Conservation (phyloP, 495 filamentous ascomycete species). For the Mycothermus thermophilus region DNA sequence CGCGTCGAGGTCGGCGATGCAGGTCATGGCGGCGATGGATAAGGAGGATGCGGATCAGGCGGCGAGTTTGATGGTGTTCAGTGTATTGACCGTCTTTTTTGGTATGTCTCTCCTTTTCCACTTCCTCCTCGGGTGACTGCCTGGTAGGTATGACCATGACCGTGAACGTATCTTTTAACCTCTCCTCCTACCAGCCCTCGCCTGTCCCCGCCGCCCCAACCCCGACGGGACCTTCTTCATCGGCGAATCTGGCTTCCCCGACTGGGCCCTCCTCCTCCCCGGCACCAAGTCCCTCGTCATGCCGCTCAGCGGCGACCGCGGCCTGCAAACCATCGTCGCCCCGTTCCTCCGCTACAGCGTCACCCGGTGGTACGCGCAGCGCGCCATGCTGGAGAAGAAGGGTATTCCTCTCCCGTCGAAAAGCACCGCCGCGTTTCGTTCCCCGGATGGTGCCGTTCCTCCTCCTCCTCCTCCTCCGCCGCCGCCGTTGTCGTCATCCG, state of each 20-base stretch:
- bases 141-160: neutral
- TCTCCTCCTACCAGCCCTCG: slow-evolving; percentile 8
- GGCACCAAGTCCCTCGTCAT: slow-evolving; percentile 17
- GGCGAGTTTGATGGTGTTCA: slow-evolving; percentile 21
- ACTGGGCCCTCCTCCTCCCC: slow-evolving; percentile 23
- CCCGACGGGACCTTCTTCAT: slow-evolving; percentile 19
- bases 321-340: slow-evolving; percentile 8
- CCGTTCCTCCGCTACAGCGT: slow-evolving; percentile 19
- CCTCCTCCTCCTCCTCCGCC: too few species aligned
- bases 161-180: slow-evolving; percentile 2
- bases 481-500: too few species aligned
- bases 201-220: slow-evolving; percentile 15
- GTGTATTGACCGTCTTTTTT: slow-evolving; percentile 24
- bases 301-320: slow-evolving; percentile 8
- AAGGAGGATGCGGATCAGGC: slow-evolving; percentile 7
- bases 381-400: neutral
- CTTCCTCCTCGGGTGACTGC: neutral
- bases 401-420: neutral
- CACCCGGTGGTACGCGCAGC: slow-evolving; percentile 11
- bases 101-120: slow-evolving; percentile 3
- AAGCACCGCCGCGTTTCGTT: neutral
- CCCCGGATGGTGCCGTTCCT: too few species aligned
- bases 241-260: slow-evolving; percentile 15
- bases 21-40: slow-evolving; percentile 8
- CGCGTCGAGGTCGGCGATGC: slow-evolving; percentile 19